These are phyloP conservation scores for Pleurotus citrinopileatus DNA, from an alignment of 768 basidiomycete species.

Conservation along the genomic window DNA sequence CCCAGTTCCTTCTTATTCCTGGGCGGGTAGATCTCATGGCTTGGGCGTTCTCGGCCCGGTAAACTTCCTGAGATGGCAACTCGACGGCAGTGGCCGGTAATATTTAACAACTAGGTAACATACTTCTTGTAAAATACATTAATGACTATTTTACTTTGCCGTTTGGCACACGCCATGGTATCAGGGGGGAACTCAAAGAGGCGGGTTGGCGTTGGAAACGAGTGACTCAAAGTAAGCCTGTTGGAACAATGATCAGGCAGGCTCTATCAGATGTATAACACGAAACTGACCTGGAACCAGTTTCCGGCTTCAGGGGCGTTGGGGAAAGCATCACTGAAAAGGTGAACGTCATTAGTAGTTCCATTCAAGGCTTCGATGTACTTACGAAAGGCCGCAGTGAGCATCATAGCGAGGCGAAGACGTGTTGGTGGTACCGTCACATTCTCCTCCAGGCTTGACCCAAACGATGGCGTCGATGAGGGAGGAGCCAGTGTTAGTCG, in stretches of 20 bases:
- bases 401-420: conserved; percentile 51
- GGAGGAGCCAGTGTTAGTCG: conserved; percentile 48
- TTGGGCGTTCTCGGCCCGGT: no score
- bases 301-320: conserved; percentile 62
- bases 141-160: not conserved
- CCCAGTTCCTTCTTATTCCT: no score
- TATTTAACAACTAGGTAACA: no score
- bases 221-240: conserved; percentile 55
- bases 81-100: no score
- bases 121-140: conserved; percentile 1
- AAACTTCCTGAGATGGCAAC: no score
- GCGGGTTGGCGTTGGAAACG: conserved; percentile 50
- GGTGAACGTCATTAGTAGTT: conserved; percentile 3
- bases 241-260: conserved; percentile 3
- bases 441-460: conserved; percentile 70
- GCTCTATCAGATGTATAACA: not conserved
- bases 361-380: conserved; percentile 12
- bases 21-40: no score
- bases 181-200: conserved; percentile 31
- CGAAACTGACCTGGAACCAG: conserved; percentile 50
- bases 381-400: conserved; percentile 46
- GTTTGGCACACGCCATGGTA: not conserved
- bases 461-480: conserved; percentile 62
- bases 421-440: conserved; percentile 58
- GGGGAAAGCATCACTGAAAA: conserved; percentile 46